Evolutionary conservation across 148 eudicot genomes (phyloP), one percentile per base, ranked within the genome.

Genomic region (Silene uniflora): DNA sequence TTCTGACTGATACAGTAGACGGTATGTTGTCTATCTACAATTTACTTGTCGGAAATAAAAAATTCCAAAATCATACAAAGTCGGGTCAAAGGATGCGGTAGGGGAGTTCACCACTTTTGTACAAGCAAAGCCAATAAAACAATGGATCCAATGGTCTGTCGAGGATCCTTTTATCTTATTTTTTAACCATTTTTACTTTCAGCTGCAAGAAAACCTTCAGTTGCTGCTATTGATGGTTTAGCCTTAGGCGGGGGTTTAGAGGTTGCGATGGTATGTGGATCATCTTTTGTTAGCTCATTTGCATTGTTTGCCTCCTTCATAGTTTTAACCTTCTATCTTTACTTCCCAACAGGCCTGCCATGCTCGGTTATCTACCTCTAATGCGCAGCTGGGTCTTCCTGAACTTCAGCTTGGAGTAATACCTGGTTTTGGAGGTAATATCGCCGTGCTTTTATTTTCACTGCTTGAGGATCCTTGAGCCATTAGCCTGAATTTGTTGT

Each of bases 201-300:
- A 95, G 98, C 89, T 84, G 91, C 93, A 21, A 89, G 78, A 71
- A 95, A 95, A 77, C 98, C 98, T 27, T 88, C 93, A 29, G 98
- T 95, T 78, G 97, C 96, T 72, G 97, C 98, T 71, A 87, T 95
- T 73, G 97, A 95, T 84, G 98, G 98, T 73, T 86, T 91, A 56
- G 97, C 98, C 56, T 83, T 92, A 68, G 98, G 98, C 79, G 98
- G 97, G 74, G 98, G 98, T 32, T 72, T 95, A 80, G 98, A 95
- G 83, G 93, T 95, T 80, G 93, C 98, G 69, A 95, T 95, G 98
- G 98, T 95, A 84, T 74, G 92, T 49, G 69, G 67, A 54, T 55
- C 80, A 32, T 24, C 58, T 70, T 25, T 62, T 42, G 44, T 23
- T 25, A 47, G 24, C 44, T 32, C 62, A 23, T 71, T 71, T 71